Evolutionary conservation across 495 filamentous ascomycete species (phyloP), one percentile per base, ranked within the genome.

Genomic region (Talaromyces thailandensis): DNA sequence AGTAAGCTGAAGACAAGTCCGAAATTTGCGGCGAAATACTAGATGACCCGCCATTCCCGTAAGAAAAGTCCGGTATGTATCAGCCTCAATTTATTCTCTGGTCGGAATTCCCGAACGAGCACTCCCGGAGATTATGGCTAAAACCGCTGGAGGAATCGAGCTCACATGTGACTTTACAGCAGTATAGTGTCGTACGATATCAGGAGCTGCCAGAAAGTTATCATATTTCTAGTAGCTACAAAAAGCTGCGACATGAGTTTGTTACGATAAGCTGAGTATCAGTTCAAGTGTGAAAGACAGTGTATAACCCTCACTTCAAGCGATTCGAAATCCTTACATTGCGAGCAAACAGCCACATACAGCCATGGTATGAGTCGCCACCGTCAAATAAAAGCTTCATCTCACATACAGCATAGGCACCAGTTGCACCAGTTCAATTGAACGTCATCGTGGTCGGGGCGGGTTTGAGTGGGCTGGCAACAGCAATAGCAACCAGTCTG

Each of bases 401-500:
- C 35, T 40, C 35, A 40, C 35, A 16, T 40, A 16, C 16, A 16
- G 35, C 14, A 5, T 5, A 40, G 35, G 35, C 35, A 40, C 14
- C 35, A 40, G 35, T 40, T 40, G 35, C 35, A 14, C 4, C 18
- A 24, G 48, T n/a, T 28, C 59, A 62, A 31, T 18, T 62, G 24
- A 23, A 51, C 26, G 4, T 62, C 16, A 43, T 45, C 23, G 43
- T 62, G 16, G 43, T 62, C 25, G 59, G 59, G n/a, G 59, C 76
- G 14, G 76, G 76, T 29, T 79, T 91, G n/a, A 81, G 82, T 43
- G 88, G 88, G 4, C 77, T 91, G 21, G 81, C 80, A 16, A 80
- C 86, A 0, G 87, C 87, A 5, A 87, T 90, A 64, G 75, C 83
- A 11, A 74, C 79, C 64, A 75, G 79, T 6, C 76, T 84, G 14